Evolutionary conservation across 2,329 filamentous ascomycete species (phyloP), one percentile per base, ranked within the genome.

Genomic region (Thelonectria rubi): DNA sequence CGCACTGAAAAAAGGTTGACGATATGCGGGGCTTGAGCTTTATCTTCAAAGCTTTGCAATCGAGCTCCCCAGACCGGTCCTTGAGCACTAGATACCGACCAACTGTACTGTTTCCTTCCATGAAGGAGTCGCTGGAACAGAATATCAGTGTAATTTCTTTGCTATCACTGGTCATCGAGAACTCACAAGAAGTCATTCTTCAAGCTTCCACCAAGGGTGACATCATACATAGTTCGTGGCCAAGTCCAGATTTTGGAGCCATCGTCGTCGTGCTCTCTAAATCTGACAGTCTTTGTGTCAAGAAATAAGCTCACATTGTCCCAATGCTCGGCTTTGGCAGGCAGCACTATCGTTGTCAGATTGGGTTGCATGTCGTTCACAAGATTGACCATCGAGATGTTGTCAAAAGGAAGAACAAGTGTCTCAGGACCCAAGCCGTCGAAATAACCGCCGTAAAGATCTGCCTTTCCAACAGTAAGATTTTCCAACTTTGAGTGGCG

Each of bases 121-220:
- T 30, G 26, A 30, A 30, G 26, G 26, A 30, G 26, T 30, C 26
- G 26, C 26, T 30, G 10, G 26, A 30, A 30, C 5, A 30, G 7
- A 2, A 30, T 30, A 8, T 30, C 26, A 30, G 26, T 9, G 26
- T 30, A 8, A 30, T 5, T 30, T 24, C 26, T 9, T 8, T 30
- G 7, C 26, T 8, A 30, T 30, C 8, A 30, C 26, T 30, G 26
- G 26, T 30, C 26, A 30, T 30, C 8, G 5, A 32, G 15, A 48
- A 48, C 46, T 48, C 21, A 48, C 46, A 48, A 48, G n/a, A 48
- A 48, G 15, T 48, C 30, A 17, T 48, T 48, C 18, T 48, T 21
- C 26, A 48, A 9, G 26, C 21, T 30, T 30, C 46, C 46, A 8
- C 11, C 17, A n/a, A 48, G 21, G 3, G 14, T 12, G 11, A 48